Conservation (phyloP, 2,329 filamentous ascomycete genomes). For the Sphaerulina vaccinii region DNA sequence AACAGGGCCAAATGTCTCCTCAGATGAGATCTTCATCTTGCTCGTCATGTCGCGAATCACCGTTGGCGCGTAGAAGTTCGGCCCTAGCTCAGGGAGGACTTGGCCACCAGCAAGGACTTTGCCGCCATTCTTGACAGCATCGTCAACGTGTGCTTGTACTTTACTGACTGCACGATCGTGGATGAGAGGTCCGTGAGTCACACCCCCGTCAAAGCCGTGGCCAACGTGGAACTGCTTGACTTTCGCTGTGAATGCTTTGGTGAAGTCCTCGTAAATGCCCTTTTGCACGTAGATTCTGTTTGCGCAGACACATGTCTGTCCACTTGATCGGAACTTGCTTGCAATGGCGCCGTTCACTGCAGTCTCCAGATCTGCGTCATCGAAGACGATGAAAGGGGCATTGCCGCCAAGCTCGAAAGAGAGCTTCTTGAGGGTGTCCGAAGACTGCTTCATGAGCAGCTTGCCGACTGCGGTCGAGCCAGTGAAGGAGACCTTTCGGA, state of each 20-base stretch:
- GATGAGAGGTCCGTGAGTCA: conserved; percentile 80
- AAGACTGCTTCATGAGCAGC: conserved; percentile 25
- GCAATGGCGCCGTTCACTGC: conserved; percentile 27
- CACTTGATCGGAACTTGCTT: conserved; percentile 28
- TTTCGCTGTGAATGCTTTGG: conserved; percentile 37
- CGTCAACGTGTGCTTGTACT: conserved; percentile 72
- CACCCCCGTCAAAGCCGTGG: conserved; percentile 64
- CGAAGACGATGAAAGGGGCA: conserved; percentile 31
- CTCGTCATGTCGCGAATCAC: conserved; percentile 26
- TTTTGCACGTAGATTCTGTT: conserved; percentile 78
- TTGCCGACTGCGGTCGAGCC: conserved; percentile 32
- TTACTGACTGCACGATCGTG: conserved; percentile 77
- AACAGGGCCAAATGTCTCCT: conserved; percentile 33
- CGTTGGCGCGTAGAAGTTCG: conserved; percentile 28
- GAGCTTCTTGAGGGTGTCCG: conserved; percentile 26
- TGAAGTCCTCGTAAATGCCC: conserved; percentile 54
- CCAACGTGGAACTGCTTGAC: conserved; percentile 72
- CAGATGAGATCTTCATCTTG: conserved; percentile 27
- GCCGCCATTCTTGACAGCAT: conserved; percentile 63
- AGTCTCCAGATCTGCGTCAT: conserved; percentile 30
- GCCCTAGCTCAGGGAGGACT: conserved; percentile 40
- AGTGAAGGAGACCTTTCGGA: conserved; percentile 33
- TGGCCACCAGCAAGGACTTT: conserved; percentile 20
- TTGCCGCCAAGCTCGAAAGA: conserved; percentile 33
- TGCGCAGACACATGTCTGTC: conserved; percentile 37